Evolutionary conservation across 2,329 filamentous ascomycete species (phyloP).

Genomic region (Sarocladium strictum): DNA sequence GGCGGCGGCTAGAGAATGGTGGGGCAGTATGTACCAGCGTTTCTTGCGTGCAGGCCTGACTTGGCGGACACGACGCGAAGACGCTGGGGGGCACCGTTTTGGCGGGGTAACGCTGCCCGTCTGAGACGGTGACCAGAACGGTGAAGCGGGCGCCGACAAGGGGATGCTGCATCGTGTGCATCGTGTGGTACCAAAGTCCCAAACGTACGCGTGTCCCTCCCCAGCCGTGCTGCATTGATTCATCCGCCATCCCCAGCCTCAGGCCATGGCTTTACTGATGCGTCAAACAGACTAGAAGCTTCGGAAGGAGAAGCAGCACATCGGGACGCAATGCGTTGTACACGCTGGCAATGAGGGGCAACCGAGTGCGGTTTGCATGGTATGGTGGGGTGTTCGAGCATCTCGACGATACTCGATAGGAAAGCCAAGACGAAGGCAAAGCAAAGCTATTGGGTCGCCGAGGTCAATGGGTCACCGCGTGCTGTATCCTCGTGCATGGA

Average conservation of each 20-base stretch:
- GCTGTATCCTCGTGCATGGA: neutral
- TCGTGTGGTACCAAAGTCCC: neutral
- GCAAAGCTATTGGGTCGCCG: neutral
- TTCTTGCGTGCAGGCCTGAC: too few relatives aligned
- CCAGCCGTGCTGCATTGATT: neutral
- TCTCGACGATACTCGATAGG: neutral
- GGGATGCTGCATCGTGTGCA: neutral
- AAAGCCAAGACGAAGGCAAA: neutral
- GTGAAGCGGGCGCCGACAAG: too few relatives aligned
- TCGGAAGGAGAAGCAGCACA: neutral
- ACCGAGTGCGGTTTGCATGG: conserved; percentile 2
- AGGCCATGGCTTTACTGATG: neutral
- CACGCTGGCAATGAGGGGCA: conserved; percentile 7
- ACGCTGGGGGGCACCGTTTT: neutral
- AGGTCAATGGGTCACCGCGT: neutral
- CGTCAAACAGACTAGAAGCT: neutral
- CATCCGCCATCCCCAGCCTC: neutral
- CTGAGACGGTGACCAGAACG: neutral
- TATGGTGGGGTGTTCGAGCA: neutral
- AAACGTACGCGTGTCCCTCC: neutral
- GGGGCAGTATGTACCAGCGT: too few relatives aligned
- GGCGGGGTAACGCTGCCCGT: conserved; percentile 1
- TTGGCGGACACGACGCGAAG: neutral
- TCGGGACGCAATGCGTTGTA: conserved; percentile 3
- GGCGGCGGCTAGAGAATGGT: neutral